These are phyloP conservation scores for Iris macrosiphon DNA, from an alignment of 106 monocot genomes.

Conservation along the genomic window DNA sequence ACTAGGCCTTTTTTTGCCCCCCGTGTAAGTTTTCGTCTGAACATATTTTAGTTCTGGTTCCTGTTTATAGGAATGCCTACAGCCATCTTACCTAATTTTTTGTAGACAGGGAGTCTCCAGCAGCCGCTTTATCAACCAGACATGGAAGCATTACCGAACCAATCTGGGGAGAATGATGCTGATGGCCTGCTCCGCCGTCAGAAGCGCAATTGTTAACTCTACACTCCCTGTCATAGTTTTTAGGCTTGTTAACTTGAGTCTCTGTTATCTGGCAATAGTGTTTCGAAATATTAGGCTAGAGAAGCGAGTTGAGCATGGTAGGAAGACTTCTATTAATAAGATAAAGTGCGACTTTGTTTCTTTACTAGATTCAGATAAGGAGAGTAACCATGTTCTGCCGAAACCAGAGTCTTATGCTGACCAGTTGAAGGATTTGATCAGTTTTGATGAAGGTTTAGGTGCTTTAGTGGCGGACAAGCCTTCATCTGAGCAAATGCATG, in stretches of 20 bases:
- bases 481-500: background rate
- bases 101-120: constrained; percentile 54
- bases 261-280: constrained; percentile 20
- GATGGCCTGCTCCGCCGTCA: constrained; percentile 52
- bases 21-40: constrained; percentile 33
- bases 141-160: constrained; percentile 38
- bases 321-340: background rate
- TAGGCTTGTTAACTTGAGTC: constrained; percentile 20
- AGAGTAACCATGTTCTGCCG: background rate
- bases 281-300: constrained; percentile 21
- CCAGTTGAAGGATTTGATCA: constrained; percentile 31
- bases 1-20: constrained; percentile 28
- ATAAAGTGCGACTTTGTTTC: constrained; percentile 1
- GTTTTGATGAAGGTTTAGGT: constrained; percentile 15
- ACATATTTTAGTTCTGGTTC: too few relatives aligned
- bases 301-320: constrained; percentile 1
- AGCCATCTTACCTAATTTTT: constrained; percentile 1
- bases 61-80: background rate
- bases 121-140: constrained; percentile 32
- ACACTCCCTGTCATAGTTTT: constrained; percentile 2
- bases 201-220: constrained; percentile 61
- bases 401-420: constrained; percentile 1
- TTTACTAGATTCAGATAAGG: constrained; percentile 18
- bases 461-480: background rate
- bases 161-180: constrained; percentile 26